Evolutionary conservation across 768 basidiomycete genomes (phyloP).

Genomic region (Kwoniella sp.): DNA sequence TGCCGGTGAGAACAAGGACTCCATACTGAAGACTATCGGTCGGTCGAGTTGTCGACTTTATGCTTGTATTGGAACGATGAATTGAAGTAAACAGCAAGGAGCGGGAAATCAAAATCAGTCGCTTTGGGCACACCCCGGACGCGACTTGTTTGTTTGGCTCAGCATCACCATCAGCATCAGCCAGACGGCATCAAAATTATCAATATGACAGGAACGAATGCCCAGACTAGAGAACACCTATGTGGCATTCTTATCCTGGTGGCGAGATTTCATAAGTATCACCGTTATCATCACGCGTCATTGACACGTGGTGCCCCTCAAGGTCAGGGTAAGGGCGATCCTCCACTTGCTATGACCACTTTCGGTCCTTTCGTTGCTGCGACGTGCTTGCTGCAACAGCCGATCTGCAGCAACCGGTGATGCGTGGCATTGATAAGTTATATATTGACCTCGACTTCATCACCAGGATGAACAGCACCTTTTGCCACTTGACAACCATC

Average conservation of each 20-base stretch:
- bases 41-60: neutral
- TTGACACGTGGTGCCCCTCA: neutral
- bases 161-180: too few species aligned
- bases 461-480: too few species aligned
- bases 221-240: neutral
- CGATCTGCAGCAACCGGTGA: too few species aligned
- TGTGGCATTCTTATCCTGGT: neutral
- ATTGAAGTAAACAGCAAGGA: neutral
- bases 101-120: constrained; percentile 22
- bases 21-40: too few species aligned
- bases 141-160: constrained; percentile 23
- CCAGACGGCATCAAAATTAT: neutral
- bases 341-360: constrained; percentile 1
- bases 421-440: too few species aligned
- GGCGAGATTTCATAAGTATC: neutral
- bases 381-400: too few species aligned
- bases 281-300: neutral
- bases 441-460: too few species aligned
- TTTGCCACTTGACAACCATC: constrained; percentile 3
- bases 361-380: too few species aligned
- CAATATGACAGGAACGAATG: too few species aligned
- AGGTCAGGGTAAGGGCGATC: neutral
- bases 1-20: constrained; percentile 31
- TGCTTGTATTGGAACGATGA: neutral
- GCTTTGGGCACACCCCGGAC: constrained; percentile 6